phyloP scores from a whole-genome alignment of 2,329 filamentous ascomycete species.

The Nothophaeocryptopus gaeumannii region DNA sequence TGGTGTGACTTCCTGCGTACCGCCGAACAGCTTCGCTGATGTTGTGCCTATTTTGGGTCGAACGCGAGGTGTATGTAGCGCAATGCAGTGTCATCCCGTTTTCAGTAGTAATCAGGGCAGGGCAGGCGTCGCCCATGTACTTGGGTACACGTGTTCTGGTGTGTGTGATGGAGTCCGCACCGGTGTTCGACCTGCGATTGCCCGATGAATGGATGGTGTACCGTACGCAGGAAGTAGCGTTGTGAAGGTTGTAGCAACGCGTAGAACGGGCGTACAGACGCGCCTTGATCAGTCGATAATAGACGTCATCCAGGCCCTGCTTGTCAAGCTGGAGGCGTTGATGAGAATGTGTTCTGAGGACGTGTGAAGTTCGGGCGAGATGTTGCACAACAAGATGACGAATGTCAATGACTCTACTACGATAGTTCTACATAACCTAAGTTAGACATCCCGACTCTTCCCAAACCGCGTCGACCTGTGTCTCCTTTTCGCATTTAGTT shows the following conservation, averaged over 20 bases:
- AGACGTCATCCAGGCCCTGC: neutral
- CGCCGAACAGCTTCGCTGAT: too few species aligned
- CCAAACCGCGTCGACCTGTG: too few species aligned
- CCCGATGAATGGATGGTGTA: neutral
- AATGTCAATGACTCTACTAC: neutral
- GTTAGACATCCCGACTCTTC: neutral
- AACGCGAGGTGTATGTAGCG: neutral
- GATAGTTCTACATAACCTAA: too few species aligned
- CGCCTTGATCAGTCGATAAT: neutral
- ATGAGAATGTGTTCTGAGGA: neutral
- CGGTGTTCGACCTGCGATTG: constrained; percentile 2
- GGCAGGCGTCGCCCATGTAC: too few species aligned
- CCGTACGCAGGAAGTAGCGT: neutral
- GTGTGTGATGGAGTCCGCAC: neutral
- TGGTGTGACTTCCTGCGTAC: too few species aligned
- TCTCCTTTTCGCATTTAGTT: neutral
- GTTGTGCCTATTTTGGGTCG: neutral
- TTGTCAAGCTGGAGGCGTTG: too few species aligned
- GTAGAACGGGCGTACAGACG: neutral
- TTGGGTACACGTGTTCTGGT: too few species aligned
- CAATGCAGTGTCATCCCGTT: too few species aligned
- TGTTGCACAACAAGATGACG: too few species aligned
- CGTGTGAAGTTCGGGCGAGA: too few species aligned
- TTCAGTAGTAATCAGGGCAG: too few species aligned
- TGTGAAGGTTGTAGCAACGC: neutral